Evolutionary conservation across 164 flowering plant species (phyloP).

Genomic region (Echeveria elegans): DNA sequence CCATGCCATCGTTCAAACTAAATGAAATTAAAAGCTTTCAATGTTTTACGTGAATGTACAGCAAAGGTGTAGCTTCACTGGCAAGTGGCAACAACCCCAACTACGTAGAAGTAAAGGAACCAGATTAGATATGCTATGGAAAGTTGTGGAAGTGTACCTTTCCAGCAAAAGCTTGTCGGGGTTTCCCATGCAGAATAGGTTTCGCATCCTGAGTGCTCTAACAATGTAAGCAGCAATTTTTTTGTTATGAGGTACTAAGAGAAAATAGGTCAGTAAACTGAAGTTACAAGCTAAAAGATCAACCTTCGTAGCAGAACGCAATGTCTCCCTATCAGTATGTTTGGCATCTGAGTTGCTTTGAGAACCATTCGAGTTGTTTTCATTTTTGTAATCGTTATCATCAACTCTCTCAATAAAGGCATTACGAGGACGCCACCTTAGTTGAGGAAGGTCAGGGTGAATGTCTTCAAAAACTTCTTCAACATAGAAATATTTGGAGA

Average conservation of each 20-base stretch:
- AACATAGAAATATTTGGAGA: conserved; percentile 48
- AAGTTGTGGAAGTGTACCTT: background rate
- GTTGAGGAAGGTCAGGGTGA: conserved; percentile 26
- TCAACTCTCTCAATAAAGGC: conserved; percentile 26
- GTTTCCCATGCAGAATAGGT: background rate
- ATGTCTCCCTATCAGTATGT: conserved; percentile 16
- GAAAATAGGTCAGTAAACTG: background rate
- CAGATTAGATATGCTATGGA: background rate
- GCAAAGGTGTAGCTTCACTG: background rate
- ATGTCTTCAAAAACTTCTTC: conserved; percentile 64
- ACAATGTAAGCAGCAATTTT: background rate
- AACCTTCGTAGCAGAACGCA: conserved; percentile 11
- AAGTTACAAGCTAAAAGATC: background rate
- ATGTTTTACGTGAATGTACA: background rate
- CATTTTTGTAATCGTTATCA: conserved; percentile 15
- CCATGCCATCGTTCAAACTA: background rate
- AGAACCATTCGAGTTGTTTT: conserved; percentile 12
- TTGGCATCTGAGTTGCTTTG: conserved; percentile 8
- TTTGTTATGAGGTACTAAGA: background rate
- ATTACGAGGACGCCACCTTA: conserved; percentile 52
- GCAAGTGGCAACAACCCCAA: background rate
- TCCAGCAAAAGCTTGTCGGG: background rate
- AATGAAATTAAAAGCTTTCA: background rate
- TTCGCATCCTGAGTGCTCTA: background rate
- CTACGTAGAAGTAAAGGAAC: background rate